Evolutionary conservation across 2,329 filamentous ascomycete genomes (phyloP).

Genomic region (Clathrospora elynae): DNA sequence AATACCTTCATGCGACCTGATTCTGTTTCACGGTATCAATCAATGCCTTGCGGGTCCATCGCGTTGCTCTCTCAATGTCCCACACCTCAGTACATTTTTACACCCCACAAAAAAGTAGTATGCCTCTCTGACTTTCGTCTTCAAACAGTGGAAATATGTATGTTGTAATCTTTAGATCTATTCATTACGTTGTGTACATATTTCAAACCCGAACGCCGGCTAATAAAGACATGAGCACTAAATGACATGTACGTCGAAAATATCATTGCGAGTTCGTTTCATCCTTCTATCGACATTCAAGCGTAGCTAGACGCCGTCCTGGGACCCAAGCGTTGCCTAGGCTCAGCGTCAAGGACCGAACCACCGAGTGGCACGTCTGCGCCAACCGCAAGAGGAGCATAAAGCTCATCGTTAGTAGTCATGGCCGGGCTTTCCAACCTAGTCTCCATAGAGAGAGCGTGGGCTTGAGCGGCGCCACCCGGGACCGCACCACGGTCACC

Average conservation of each 20-base stretch:
- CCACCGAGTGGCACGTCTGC: slow-evolving; percentile 21
- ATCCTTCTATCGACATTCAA: background rate
- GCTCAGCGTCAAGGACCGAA: slow-evolving; percentile 14
- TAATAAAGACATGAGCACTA: no score
- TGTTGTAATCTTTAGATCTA: no score
- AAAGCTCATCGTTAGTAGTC: slow-evolving; percentile 21
- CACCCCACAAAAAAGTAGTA: no score
- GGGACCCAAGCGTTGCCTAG: slow-evolving; percentile 12
- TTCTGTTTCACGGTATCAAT: no score
- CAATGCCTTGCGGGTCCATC: no score
- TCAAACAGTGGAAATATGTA: no score
- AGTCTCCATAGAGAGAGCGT: slow-evolving; percentile 9
- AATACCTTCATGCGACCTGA: no score
- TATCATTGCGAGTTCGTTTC: background rate
- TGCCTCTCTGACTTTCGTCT: no score
- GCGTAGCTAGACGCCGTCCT: slow-evolving; percentile 21
- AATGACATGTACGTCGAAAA: background rate
- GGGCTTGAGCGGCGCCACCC: slow-evolving; percentile 5
- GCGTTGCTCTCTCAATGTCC: no score
- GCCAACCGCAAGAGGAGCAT: slow-evolving; percentile 18
- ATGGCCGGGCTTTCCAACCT: slow-evolving; percentile 20
- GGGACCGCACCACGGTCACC: slow-evolving; percentile 16
- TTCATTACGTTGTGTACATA: no score
- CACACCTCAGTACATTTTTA: no score
- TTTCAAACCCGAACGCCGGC: no score